Conservation (phyloP, 805 yeast genomes). For the Candida argentea region DNA sequence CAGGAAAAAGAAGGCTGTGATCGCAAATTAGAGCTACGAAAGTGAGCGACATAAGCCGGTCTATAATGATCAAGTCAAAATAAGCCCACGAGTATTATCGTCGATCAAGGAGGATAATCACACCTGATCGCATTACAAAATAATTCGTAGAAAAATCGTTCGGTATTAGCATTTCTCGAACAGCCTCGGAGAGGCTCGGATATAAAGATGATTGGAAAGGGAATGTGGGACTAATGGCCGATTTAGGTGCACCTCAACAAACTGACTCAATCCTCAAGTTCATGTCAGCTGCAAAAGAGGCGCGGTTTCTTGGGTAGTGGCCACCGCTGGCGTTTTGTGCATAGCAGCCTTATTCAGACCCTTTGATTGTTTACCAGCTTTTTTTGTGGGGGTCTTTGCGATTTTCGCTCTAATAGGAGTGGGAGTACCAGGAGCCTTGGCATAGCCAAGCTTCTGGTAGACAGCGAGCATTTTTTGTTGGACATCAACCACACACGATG, state of each 20-base stretch:
- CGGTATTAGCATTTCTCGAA: no score
- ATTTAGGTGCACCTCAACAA: no score
- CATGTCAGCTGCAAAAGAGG: conserved; percentile 1
- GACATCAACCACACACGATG: conserved; percentile 44
- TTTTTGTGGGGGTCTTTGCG: no score
- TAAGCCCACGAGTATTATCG: no score
- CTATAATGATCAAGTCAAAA: no score
- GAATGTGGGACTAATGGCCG: no score
- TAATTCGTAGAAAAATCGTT: conserved; percentile 1
- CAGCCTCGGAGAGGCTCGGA: no score
- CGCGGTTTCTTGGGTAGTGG: conserved; percentile 1
- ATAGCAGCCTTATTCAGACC: neutral
- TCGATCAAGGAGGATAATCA: no score
- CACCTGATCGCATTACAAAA: no score
- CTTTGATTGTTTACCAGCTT: neutral
- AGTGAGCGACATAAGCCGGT: no score
- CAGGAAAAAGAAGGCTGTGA: conserved; percentile 29
- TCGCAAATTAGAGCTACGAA: conserved; percentile 16
- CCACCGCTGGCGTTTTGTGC: neutral
- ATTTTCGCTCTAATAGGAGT: conserved; percentile 4
- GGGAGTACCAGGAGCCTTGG: conserved; percentile 6
- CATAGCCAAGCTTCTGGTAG: conserved; percentile 34
- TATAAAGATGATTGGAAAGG: no score
- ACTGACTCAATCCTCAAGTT: conserved; percentile 3
- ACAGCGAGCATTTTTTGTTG: conserved; percentile 46